Evolutionary conservation across 768 basidiomycete species (phyloP), one percentile per base, ranked within the genome.

Genomic region (Leucocoprinus leucothites): DNA sequence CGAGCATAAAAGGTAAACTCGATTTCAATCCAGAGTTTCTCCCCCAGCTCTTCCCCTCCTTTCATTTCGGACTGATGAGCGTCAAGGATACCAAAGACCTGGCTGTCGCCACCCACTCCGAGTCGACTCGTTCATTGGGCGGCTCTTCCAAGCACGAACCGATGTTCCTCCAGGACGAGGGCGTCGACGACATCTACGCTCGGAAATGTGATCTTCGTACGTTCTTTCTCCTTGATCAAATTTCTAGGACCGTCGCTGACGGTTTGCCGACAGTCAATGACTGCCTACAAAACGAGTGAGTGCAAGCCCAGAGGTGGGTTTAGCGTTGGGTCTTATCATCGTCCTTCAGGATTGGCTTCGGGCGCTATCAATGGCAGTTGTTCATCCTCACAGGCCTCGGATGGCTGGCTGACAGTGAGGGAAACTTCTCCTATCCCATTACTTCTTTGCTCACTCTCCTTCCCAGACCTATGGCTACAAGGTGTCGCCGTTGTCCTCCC

Each of bases 341-440:
- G 9, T 26, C 22, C 8, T 9, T 45, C 60, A 79, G 78, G 56
- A 77, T 80, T 45, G 78, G 79, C 47, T 80, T 76, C 40, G 79
- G 79, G 13, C 71, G 69, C 40, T 81, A 80, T 65, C 79, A 81
- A 52, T 63, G 68, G 50, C 74, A 80, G 59, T 70, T 81, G 26
- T 79, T 81, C 60, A 18, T 71, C 22, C 65, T 81, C 14, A 69
- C 74, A 48, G 79, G 78, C 51, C 62, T 80, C 4, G 78, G 79
- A 53, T 80, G 79, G 78, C 58, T 75, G 43, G 77, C 75, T 49
- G 79, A 79, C 60, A 78, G 79, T 81, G 40, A 58, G 74, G 64
- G 19, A 16, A 16, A 25, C 41, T 13, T 41, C 44, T 2, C 16
- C 6, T 7, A 2, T n/a, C 28, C 3, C n/a, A 9, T 11, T 28